Base-by-base conservation (phyloP, 1,284 basidiomycete species). In the Laetiporus sulphureus region DNA sequence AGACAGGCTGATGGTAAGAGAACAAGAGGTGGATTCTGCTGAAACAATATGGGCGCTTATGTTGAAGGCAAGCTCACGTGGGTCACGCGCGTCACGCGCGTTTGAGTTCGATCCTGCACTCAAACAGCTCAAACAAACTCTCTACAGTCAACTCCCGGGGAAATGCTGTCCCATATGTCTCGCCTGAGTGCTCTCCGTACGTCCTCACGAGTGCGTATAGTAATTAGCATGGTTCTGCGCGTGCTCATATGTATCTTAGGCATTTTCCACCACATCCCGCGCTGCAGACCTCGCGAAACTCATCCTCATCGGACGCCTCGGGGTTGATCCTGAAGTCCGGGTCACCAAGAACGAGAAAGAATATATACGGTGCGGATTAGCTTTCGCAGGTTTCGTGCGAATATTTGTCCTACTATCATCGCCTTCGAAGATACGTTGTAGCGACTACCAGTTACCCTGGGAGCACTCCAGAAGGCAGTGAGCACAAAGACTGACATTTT, bases 301-400 rank as follows among this genome's bases (percentile, higher is more conserved):
- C 44, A 72, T 72, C 20, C 78, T 92, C 46, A 67, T 92, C 54
- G 89, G 89, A 31, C 75, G 77, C 39, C 63, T 92, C 35, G 77
- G 74, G 20, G 79, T 58, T 54, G 80, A 84, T 36, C 85, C 89
- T 33, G 83, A 87, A 57, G 57, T 76, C 29, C 77, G 77, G 40
- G 66, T 64, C 32, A 82, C 85, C 2, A 85, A 75, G 63, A 77
- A 68, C 44, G 80, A 87, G 48, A 82, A 79, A 56, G 84, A 90
- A 73, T 92, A 79, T 48, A 67, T 87, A 30, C 60, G 71, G 85
- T 89, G 54, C 46, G 83, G 19, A 12, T 15, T 8, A 33, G 24
- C 16, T 36, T 11, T 8, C 34, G 41, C 25, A 27, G 7, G 25
- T 27, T 27, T n/a, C n/a, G n/a, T n/a, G 25, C 7, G 25, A 13